Evolutionary conservation across 2,329 filamentous ascomycete genomes (phyloP).

Genomic region (Phialophora expanda): DNA sequence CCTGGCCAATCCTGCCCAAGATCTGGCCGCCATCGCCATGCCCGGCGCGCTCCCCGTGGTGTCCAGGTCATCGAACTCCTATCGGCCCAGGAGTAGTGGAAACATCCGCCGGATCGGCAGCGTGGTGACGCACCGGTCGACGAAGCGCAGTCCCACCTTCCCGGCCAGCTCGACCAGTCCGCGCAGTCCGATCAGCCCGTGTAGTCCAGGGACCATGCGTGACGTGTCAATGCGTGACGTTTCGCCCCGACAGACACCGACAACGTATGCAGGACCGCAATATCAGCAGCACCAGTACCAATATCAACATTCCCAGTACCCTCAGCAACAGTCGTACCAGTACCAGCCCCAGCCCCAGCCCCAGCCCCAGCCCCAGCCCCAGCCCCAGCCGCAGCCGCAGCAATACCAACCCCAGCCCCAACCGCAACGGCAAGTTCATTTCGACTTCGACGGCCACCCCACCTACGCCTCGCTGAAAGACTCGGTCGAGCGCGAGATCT

Average conservation of each 20-base stretch:
- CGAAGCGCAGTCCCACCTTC: background rate
- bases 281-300: background rate
- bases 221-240: background rate
- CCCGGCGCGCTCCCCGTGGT: background rate
- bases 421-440: background rate
- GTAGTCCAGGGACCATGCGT: background rate
- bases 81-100: too few relatives aligned
- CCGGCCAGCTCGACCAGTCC: background rate
- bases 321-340: too few relatives aligned
- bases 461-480: background rate
- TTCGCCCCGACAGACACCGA: background rate
- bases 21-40: conserved; percentile 26
- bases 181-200: background rate
- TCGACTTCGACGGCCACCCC: background rate
- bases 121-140: background rate
- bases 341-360: background rate
- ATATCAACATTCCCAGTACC: background rate
- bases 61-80: background rate
- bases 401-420: background rate
- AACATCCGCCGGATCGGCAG: background rate
- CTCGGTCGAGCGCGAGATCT: background rate
- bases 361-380: background rate
- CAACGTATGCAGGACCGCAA: background rate
- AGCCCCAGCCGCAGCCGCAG: background rate
- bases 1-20: conserved; percentile 7